A percentile compares a stretch with the other conserved stretches of the same genome.
These are phyloP conservation scores for Wickerhamiella azymoides DNA, from an alignment of 805 yeast species.

Conservation along the genomic window DNA sequence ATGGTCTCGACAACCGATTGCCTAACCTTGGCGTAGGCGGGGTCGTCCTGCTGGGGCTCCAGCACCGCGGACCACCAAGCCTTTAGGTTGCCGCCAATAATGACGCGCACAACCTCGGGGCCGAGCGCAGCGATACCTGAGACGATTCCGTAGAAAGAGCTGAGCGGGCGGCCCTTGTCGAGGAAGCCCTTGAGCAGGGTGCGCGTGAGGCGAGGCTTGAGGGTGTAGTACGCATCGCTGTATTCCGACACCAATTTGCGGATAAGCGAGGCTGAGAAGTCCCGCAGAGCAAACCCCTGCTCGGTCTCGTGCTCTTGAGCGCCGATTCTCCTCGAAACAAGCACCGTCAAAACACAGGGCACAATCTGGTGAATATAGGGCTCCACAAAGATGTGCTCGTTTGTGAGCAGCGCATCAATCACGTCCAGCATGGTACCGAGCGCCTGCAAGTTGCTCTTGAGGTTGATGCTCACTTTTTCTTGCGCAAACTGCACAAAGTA, in stretches of 20 bases:
- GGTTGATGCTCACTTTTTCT: slow-evolving; percentile 82
- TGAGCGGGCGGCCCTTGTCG: slow-evolving; percentile 68
- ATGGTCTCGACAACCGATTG: slow-evolving; percentile 16
- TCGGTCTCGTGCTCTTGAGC: slow-evolving; percentile 22
- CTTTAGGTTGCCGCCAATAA: slow-evolving; percentile 68
- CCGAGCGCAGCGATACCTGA: slow-evolving; percentile 76
- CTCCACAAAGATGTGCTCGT: slow-evolving; percentile 75
- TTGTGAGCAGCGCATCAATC: slow-evolving; percentile 68
- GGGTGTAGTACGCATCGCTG: slow-evolving; percentile 74
- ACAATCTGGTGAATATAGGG: slow-evolving; percentile 93
- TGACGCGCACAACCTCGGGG: slow-evolving; percentile 70
- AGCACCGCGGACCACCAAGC: slow-evolving; percentile 48
- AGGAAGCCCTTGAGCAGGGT: slow-evolving; percentile 83
- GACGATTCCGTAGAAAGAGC: slow-evolving; percentile 86
- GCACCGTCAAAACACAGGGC: slow-evolving; percentile 87
- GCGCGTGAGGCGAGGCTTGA: slow-evolving; percentile 87
- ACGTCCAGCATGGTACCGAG: slow-evolving; percentile 80
- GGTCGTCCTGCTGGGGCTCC: slow-evolving; percentile 29
- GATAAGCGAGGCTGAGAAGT: slow-evolving; percentile 72
- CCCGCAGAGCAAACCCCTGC: slow-evolving; percentile 50
- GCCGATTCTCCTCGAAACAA: slow-evolving; percentile 84
- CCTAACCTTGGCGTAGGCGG: slow-evolving; percentile 16
- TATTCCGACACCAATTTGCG: slow-evolving; percentile 65
- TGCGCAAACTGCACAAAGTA: slow-evolving; percentile 92
- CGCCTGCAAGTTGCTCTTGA: slow-evolving; percentile 47